Base-by-base conservation (phyloP, 768 basidiomycete species). In the Trametes maxima region DNA sequence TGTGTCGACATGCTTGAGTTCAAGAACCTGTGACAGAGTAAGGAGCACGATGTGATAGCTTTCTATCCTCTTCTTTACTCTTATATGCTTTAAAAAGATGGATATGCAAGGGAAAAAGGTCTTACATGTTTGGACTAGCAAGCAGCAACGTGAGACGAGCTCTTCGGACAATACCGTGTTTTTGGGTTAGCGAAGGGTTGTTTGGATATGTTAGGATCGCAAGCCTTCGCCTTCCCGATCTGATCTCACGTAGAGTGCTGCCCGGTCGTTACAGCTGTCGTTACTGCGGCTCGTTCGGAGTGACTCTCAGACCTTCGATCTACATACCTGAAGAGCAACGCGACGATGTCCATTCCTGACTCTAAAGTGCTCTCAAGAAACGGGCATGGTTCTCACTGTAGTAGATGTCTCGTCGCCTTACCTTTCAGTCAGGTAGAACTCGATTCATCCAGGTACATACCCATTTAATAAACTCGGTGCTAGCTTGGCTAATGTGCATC, bases 391-490 rank as follows among this genome's bases (percentile, higher is more conserved):
- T 74, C 77, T 13, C 90, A 92, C 70, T 86, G 82, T 60, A 80
- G 79, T 56, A 80, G 90, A 54, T 93, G 89, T 70, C 73, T 95
- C 21, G 76, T 79, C 19, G 89, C 85, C 19, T 78, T 97, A 11
- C 93, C 93, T 1, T 76, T 78, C 7, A 82, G 84, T 24, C 87
- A 90, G 65, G 82, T 83, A 47, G 84, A 88, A 45, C 71, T 85
- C 49, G 94, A 96, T 75, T 77, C 85, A 28, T 89, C 88, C 51
- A 82, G 90, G 93, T 90, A 56, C 22, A 67, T 60, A 21, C 25
- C 22, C n/a, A 43, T 28, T 22, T 8, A 11, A 10, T 5, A 21
- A 40, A 17, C 44, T 37, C 33, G 36, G 25, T 1, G 25, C 42
- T 22, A 3, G 21, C 0, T 48, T 56, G 28, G 8, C 12, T 19